Base-by-base conservation (phyloP, 2,329 filamentous ascomycete species). In the Ilyonectria robusta region DNA sequence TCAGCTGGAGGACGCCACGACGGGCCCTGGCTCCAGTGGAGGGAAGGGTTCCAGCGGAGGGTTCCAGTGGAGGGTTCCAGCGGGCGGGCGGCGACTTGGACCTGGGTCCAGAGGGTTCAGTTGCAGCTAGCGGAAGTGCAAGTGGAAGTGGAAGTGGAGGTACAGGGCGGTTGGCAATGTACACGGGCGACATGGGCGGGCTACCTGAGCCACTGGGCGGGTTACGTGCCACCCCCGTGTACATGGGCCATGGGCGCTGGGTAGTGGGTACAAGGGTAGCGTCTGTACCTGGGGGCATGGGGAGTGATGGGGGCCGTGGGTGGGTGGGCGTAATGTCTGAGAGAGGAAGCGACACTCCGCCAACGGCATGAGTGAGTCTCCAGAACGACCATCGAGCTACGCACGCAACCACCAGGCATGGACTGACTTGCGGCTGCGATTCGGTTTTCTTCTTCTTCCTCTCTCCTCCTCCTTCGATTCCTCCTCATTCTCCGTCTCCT, bases 371-470 rank as follows among this genome's bases (percentile, higher is more conserved):
- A 66, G 60, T 44, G 53, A 68, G 67, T 68, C 68, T 69, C 68
- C 68, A 71, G 69, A 71, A 75, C 69, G 62, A 69, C 66, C 69
- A 68, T 66, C 67, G 44, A 67, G 59, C 48, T 63, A 67, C 68
- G 65, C 65, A 75, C 72, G 72, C 71, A 76, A 76, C 74, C 70
- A 74, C 71, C 71, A 78, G 71, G 69, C 75, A 76, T 76, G 74
- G 73, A 76, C 70, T 75, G 72, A 73, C 72, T 70, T 70, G 67
- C 31, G 62, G 65, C 69, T 70, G 65, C 67, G 68, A 68, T 70
- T 76, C 57, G 37, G 23, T 71, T 69, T 69, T 68, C 62, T 60
- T 72, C 66, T 55, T 59, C 59, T 66, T 65, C 70, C 62, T 65
- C 56, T 54, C 37, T 59, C 60, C 58, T 69, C 62, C 15, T 56